Evolutionary conservation across 2,329 filamentous ascomycete species (phyloP).

Genomic region (Phyllosticta citriasiana): DNA sequence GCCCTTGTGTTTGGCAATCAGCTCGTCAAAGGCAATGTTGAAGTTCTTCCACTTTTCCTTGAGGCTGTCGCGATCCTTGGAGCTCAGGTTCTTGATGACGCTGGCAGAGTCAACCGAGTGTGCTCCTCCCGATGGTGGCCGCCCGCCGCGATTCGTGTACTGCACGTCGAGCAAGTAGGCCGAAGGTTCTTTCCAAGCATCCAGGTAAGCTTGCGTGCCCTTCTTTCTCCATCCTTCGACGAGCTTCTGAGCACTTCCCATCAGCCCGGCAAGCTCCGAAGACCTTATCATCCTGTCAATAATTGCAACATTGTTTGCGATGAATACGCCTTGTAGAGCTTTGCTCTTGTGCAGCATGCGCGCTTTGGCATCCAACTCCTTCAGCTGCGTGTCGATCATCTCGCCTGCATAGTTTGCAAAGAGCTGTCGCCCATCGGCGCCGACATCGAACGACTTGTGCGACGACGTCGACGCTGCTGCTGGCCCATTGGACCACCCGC

Average conservation of each 20-base stretch:
- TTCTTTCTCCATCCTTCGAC: slow-evolving; percentile 84
- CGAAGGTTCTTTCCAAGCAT: slow-evolving; percentile 81
- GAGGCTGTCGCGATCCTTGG: slow-evolving; percentile 91
- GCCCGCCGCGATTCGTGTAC: slow-evolving; percentile 66
- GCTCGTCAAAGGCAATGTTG: slow-evolving; percentile 81
- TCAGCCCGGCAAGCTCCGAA: slow-evolving; percentile 65
- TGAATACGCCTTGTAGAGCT: slow-evolving; percentile 72
- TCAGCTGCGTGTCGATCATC: slow-evolving; percentile 72
- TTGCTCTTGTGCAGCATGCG: slow-evolving; percentile 65
- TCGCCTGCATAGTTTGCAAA: slow-evolving; percentile 86
- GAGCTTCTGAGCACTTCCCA: slow-evolving; percentile 53
- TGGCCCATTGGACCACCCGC: slow-evolving; percentile 59
- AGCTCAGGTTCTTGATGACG: slow-evolving; percentile 71
- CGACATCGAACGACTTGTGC: slow-evolving; percentile 71
- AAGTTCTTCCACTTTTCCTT: slow-evolving; percentile 94
- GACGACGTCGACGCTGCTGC: slow-evolving; percentile 51
- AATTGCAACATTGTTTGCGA: slow-evolving; percentile 78
- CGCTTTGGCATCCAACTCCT: slow-evolving; percentile 64
- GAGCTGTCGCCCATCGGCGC: slow-evolving; percentile 77
- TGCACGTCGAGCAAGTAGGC: slow-evolving; percentile 77
- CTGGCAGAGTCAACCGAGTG: slow-evolving; percentile 59
- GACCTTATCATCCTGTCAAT: slow-evolving; percentile 75
- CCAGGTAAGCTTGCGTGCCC: slow-evolving; percentile 69
- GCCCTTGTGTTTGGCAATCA: slow-evolving; percentile 70
- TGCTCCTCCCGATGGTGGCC: slow-evolving; percentile 52